Evolutionary conservation across 345 rosid species (phyloP), one percentile per base, ranked within the genome.

Genomic region (Bruguiera parviflora): DNA sequence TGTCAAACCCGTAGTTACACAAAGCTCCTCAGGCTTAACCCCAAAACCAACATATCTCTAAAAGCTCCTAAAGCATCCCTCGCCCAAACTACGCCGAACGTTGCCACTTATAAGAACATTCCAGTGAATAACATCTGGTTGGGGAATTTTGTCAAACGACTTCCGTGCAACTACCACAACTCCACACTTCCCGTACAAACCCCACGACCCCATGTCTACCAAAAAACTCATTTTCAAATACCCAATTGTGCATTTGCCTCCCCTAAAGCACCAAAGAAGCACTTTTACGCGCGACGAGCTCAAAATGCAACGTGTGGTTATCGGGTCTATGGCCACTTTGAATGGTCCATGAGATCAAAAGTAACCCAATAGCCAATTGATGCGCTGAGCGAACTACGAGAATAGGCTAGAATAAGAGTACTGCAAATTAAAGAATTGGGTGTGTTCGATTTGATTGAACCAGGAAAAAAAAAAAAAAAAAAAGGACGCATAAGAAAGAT

Each of bases 111-210:
- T 79, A 39, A 85, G 62, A 71, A 86, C 85, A 81, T 83, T 83
- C 82, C 88, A 81, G 68, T 83, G 84, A 58, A 84, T 77, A 58
- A 83, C 79, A 79, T 82, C 88, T 27, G 75, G 83, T 2, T 33
- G 25, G 4, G 77, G 53, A 81, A 88, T 86, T 84, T 88, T 90
- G 37, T 83, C 90, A 35, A 86, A 86, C 84, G 81, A 61, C 52
- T 80, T 84, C 62, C 56, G 81, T 0, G 88, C 83, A 69, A 86
- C 79, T 13, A 21, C 19, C 65, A 82, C 71, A 3, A 65, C 47
- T 62, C 53, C 72, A 59, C 63, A 61, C 66, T 69, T 72, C 0
- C 61, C 62, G 47, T 81, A 82, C 59, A 85, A 5, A 49, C 10
- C 84, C 32, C n/a, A 82, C 24, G 35, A 84, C 32, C 20, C 20